Base-by-base conservation (phyloP, 192 early-diverging fungal genomes). In the Rhizophagus clarus region DNA sequence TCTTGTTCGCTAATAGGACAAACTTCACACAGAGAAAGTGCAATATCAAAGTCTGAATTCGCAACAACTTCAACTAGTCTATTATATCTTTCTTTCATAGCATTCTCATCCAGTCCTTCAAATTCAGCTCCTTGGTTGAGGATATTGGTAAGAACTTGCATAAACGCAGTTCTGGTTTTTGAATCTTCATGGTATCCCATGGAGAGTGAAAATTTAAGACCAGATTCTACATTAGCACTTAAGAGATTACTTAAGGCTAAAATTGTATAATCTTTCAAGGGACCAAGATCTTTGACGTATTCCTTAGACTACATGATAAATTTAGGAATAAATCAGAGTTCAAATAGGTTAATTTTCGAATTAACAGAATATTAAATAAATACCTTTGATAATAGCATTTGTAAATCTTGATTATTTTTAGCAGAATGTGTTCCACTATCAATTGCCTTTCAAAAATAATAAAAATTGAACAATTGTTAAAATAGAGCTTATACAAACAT, bases 151-250 rank as follows among this genome's bases (percentile, higher is more conserved):
- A 99, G 85, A 49, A 99, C 96, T 71, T 96, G 91, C 82, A 96
- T 95, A 80, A 98, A 99, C n/a, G 96, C 90, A 0, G 94, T 92
- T 24, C 97, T 89, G 71, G 93, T 95, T 81, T 92, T 91, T 24
- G 92, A 89, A 84, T 98, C 96, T 83, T 96, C 96, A 82, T 97
- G 93, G 80, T 97, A 98, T 28, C 91, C 94, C 88, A 96, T 93
- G 0, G 94, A 89, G 28, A 99, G 84, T 63, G 95, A 96, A 82
- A 92, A 95, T 84, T 93, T 92, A 73, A 99, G 85, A 24, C 95
- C 97, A 62, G 95, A 91, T 82, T 98, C 97, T 63, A 98, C 89
- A 85, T 99, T 99, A 9, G 95, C 93, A 17, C 93, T 90, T 37
- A 99, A 83, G 82, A 99, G 90, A 81, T 97, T 95, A 22, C 95